Evolutionary conservation across 495 filamentous ascomycete genomes (phyloP).

Genomic region (Umbilicaria muhlenbergii): DNA sequence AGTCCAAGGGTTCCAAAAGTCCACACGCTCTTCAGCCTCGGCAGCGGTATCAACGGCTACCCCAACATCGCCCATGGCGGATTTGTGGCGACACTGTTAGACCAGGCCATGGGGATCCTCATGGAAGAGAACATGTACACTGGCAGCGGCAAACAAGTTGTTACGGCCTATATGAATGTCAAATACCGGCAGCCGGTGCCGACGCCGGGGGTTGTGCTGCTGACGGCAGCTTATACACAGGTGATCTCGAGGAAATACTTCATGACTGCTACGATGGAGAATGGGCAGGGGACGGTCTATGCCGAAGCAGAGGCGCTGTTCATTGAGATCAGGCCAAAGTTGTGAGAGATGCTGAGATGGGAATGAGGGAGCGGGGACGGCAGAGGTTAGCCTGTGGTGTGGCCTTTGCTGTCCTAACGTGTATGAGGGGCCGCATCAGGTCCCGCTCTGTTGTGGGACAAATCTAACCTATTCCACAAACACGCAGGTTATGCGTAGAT

Average conservation of each 20-base stretch:
- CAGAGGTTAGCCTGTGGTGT: too few relatives aligned
- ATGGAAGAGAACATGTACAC: constrained; percentile 27
- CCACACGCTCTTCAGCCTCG: constrained; percentile 32
- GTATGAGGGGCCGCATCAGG: too few relatives aligned
- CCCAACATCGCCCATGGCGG: constrained; percentile 44
- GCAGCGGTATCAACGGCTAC: constrained; percentile 40
- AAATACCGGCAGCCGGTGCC: constrained; percentile 34
- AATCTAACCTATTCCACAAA: too few relatives aligned
- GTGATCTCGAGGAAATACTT: constrained; percentile 30
- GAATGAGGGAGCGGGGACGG: too few relatives aligned
- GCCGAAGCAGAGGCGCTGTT: constrained; percentile 32
- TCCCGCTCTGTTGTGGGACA: too few relatives aligned
- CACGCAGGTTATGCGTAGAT: too few relatives aligned
- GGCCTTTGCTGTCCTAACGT: too few relatives aligned
- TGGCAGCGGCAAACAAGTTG: constrained; percentile 11
- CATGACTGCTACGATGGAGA: constrained; percentile 25
- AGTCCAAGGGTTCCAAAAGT: constrained; percentile 13
- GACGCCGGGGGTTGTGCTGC: constrained; percentile 37
- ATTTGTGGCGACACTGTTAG: constrained; percentile 41
- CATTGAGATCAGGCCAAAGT: constrained; percentile 18
- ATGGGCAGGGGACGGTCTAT: constrained; percentile 22
- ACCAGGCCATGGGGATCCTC: constrained; percentile 38
- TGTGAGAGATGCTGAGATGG: background rate
- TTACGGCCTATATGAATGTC: constrained; percentile 46
- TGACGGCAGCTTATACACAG: constrained; percentile 24